These are phyloP conservation scores for Hypomontagnella monticulosa DNA, from an alignment of 495 filamentous ascomycete species.

Conservation along the genomic window DNA sequence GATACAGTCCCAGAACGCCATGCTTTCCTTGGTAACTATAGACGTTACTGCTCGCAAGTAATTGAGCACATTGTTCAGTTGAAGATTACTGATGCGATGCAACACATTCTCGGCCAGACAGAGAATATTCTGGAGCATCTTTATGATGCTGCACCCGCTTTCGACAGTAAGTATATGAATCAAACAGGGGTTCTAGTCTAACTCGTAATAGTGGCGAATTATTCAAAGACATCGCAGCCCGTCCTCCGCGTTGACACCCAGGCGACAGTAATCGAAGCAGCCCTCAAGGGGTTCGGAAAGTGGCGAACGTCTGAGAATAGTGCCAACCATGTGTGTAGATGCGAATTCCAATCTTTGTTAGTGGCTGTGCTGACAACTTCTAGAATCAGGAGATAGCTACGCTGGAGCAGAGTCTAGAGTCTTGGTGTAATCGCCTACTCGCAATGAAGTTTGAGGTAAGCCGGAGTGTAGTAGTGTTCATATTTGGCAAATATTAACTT, in stretches of 20 bases:
- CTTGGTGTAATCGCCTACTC: conserved; percentile 81
- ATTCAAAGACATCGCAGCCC: conserved; percentile 80
- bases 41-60: conserved; percentile 84
- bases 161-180: conserved; percentile 66
- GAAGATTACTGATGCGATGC: conserved; percentile 83
- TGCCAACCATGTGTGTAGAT: conserved; percentile 62
- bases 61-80: conserved; percentile 85
- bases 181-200: conserved; percentile 38
- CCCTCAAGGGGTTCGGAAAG: conserved; percentile 85
- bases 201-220: conserved; percentile 67
- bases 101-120: conserved; percentile 81
- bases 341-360: not conserved
- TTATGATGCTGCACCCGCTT: conserved; percentile 74
- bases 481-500: conserved; percentile 9
- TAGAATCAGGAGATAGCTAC: conserved; percentile 68
- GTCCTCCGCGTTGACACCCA: conserved; percentile 87
- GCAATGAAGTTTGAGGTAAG: conserved; percentile 76
- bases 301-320: conserved; percentile 72
- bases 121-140: conserved; percentile 77
- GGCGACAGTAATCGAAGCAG: conserved; percentile 89
- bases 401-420: conserved; percentile 75
- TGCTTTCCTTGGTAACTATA: conserved; percentile 96
- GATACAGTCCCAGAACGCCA: conserved; percentile 95
- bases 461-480: conserved; percentile 6
- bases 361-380: conserved; percentile 19